A percentile compares a stretch with the other conserved stretches of the same genome.
These are phyloP conservation scores for Gracilaria caudata DNA, from an alignment of 23 red algal species.

Conservation along the genomic window DNA sequence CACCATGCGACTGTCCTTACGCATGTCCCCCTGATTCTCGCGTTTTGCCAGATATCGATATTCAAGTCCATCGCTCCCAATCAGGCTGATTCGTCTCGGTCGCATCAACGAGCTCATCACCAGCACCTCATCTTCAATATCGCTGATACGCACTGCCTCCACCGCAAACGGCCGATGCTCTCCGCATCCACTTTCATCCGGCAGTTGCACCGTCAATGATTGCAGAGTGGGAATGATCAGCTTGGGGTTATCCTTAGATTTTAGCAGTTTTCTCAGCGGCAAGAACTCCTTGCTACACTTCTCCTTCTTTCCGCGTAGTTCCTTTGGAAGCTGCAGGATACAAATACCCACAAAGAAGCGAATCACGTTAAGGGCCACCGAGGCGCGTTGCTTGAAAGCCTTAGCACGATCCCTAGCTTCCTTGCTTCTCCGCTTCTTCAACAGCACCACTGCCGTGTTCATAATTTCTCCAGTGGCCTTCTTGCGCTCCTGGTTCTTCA, in stretches of 20 bases:
- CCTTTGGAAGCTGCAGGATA: slow-evolving; percentile 37
- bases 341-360: slow-evolving; percentile 59
- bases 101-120: slow-evolving; percentile 95
- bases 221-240: slow-evolving; percentile 67
- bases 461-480: slow-evolving; percentile 36
- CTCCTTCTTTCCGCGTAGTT: slow-evolving; percentile 39
- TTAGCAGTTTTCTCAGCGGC: slow-evolving; percentile 16
- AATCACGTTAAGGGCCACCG: slow-evolving; percentile 5
- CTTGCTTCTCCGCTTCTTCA: slow-evolving; percentile 7
- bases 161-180: slow-evolving; percentile 58
- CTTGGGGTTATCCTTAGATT: neutral
- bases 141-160: slow-evolving; percentile 62
- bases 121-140: slow-evolving; percentile 75
- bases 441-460: slow-evolving; percentile 6
- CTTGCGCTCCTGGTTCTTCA: slow-evolving; percentile 35
- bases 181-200: neutral
- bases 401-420: slow-evolving; percentile 17
- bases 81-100: slow-evolving; percentile 83
- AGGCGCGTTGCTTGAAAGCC: slow-evolving; percentile 9
- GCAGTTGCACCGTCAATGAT: slow-evolving; percentile 69
- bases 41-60: slow-evolving; percentile 90
- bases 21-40: slow-evolving; percentile 93
- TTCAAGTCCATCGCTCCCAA: slow-evolving; percentile 81
- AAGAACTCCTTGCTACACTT: slow-evolving; percentile 58
- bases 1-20: slow-evolving; percentile 94